Evolutionary conservation across 78 protist genomes (phyloP).

Genomic region (Diacronema lutheri): DNA sequence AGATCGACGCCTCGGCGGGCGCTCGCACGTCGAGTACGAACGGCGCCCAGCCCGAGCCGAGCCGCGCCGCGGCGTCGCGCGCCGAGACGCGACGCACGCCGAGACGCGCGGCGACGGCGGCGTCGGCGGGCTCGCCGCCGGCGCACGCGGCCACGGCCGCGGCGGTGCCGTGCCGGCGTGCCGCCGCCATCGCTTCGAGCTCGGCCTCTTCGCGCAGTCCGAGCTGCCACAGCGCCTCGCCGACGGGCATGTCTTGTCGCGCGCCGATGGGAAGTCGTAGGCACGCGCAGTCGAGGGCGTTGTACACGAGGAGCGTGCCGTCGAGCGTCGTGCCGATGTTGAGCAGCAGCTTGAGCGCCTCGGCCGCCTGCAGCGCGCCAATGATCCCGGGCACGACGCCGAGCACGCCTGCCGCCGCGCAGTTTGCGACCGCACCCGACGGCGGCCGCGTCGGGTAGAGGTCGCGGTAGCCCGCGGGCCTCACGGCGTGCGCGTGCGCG

Average conservation of each 20-base stretch:
- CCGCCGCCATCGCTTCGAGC: too few relatives aligned
- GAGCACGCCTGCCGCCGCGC: conserved; percentile 43
- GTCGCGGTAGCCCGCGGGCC: conserved; percentile 89
- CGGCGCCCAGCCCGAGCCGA: background rate
- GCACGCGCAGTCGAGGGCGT: background rate
- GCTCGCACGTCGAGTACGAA: background rate
- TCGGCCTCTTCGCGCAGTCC: too few relatives aligned
- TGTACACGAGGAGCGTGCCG: background rate
- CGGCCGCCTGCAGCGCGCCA: conserved; percentile 84
- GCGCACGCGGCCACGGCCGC: background rate
- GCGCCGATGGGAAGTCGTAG: background rate
- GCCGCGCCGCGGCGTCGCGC: background rate
- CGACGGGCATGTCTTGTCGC: background rate
- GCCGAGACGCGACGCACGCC: background rate
- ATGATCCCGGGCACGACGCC: conserved; percentile 70
- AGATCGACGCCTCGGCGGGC: background rate
- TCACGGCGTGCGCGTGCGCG: too few relatives aligned
- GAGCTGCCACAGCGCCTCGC: too few relatives aligned
- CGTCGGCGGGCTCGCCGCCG: background rate
- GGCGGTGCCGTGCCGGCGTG: too few relatives aligned
- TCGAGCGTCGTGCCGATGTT: background rate
- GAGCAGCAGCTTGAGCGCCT: conserved; percentile 58
- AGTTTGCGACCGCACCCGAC: conserved; percentile 67
- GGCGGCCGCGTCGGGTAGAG: conserved; percentile 85
- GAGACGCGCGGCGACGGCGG: background rate